Evolutionary conservation across 1,284 basidiomycete genomes (phyloP), one percentile per base, ranked within the genome.

Genomic region (Ustilago tritici): DNA sequence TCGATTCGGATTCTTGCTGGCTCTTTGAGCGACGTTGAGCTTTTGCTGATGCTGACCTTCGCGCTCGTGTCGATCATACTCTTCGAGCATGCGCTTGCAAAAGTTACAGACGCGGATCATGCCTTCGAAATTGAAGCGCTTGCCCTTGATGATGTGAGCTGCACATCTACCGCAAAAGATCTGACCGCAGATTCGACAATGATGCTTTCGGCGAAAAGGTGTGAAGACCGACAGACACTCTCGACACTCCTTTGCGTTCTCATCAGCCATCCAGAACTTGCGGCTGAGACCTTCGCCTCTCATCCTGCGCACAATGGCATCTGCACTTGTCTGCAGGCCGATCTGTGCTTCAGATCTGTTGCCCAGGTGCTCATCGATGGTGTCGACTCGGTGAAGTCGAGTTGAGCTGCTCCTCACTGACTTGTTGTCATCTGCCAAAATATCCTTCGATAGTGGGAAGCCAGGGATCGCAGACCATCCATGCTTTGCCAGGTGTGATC

Each of bases 81-180:
- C 93, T 62, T 92, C 92, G 65, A 97, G 90, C 87, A 95, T 95
- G 81, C 93, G 92, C 32, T 97, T 88, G 86, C 97, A 99, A 23
- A 97, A 89, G 83, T 98, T 97, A 88, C 95, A 98, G 12, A 95
- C 93, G 66, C 96, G 91, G 64, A 98, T 90, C 90, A 93, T 93
- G 35, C 94, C 95, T 63, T 95, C 92, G 70, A 95, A 93, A 7
- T 95, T 95, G 84, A 97, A 98, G 1, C 95, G 91, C n/a, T 91
- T 90, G 8, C 94, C 95, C 73, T 95, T 94, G 86, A 99, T 95
- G 81, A 98, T 93, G 82, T 98, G 96, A n/a, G 95, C 95, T 3
- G 96, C 95, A 86, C 96, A 83, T 94, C 79, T 64, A 46, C 77
- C 70, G 71, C 86, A 86, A 49, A 85, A 86, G 55, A 86, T 86